Evolutionary conservation across 2,329 filamentous ascomycete genomes (phyloP), one percentile per base, ranked within the genome.

Genomic region (Hypoxylon sp.): DNA sequence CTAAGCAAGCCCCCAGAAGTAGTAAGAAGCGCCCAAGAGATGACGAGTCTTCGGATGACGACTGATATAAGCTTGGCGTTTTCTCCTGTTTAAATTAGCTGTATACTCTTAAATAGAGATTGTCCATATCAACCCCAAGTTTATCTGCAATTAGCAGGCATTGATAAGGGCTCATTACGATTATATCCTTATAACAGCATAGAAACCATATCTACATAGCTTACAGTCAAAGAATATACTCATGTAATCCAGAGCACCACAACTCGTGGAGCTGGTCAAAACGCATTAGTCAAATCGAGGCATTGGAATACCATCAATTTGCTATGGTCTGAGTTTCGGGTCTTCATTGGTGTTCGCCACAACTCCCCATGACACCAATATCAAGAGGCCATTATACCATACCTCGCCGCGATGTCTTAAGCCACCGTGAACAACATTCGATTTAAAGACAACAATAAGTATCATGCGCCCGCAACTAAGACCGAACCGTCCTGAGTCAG

Each of bases 21-120:
- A 62, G 65, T 27, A 78, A 76, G 58, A 81, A 80, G 67, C 74
- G 78, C 21, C 62, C 76, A 42, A 72, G 78, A 68, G 70, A 75
- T 42, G 70, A 68, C 24, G 75, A 76, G 21, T 78, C 77, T 27
- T 77, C 74, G 21, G 75, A 72, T 48, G 65, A 70, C 21, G 58
- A 68, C 31, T 68, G 37, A 65, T 39, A 24, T 32, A 19, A 1
- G 24, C 21, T 44, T 53, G 7, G 17, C 27, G 35, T 37, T 37
- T 35, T 24, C 27, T 31, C 19, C 6, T 27, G 24, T 21, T 42
- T n/a, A 10, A 27, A 10, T 11, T 35, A 2, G 7, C 27, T 27
- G 17, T 17, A 37, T 21, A 21, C 31, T 21, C n/a, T 27, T 39
- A 29, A 37, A 50, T 50, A 3, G 29, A 46, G n/a, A 27, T 29